These are phyloP conservation scores for Neoboletus brunneissimus DNA, from an alignment of 768 basidiomycete genomes.

Conservation along the genomic window DNA sequence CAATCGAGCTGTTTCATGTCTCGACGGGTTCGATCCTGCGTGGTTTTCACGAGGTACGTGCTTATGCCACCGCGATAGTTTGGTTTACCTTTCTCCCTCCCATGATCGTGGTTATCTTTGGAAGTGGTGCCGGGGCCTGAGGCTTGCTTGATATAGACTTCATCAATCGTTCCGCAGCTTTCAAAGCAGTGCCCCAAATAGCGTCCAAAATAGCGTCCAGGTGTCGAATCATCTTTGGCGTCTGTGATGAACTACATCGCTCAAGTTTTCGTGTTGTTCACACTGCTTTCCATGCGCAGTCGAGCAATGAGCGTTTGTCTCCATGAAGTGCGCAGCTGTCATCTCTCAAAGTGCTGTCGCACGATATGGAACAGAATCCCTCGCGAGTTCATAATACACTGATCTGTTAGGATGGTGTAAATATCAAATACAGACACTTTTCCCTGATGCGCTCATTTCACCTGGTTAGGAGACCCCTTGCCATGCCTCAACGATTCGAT, in stretches of 20 bases:
- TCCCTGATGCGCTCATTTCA: neutral
- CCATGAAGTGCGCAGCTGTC: neutral
- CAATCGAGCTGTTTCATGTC: neutral
- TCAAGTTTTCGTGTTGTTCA: neutral
- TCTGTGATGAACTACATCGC: neutral
- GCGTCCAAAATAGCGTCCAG: neutral
- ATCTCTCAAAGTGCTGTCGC: neutral
- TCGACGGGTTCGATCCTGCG: neutral
- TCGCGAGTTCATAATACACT: neutral
- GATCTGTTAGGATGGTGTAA: neutral
- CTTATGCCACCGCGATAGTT: neutral
- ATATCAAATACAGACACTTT: neutral
- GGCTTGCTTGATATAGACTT: neutral
- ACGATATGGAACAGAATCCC: neutral
- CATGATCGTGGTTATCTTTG: neutral
- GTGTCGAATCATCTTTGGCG: neutral
- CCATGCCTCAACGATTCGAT: conserved; percentile 66
- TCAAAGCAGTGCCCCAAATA: neutral
- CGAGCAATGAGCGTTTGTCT: neutral
- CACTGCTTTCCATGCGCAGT: neutral
- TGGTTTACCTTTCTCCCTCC: neutral
- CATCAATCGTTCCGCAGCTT: neutral
- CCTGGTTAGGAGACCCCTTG: conserved; percentile 16
- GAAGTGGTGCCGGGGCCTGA: neutral
- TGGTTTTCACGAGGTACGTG: too few relatives aligned